These are phyloP conservation scores for Favolaschia claudopus DNA, from an alignment of 768 basidiomycete genomes.

Conservation along the genomic window DNA sequence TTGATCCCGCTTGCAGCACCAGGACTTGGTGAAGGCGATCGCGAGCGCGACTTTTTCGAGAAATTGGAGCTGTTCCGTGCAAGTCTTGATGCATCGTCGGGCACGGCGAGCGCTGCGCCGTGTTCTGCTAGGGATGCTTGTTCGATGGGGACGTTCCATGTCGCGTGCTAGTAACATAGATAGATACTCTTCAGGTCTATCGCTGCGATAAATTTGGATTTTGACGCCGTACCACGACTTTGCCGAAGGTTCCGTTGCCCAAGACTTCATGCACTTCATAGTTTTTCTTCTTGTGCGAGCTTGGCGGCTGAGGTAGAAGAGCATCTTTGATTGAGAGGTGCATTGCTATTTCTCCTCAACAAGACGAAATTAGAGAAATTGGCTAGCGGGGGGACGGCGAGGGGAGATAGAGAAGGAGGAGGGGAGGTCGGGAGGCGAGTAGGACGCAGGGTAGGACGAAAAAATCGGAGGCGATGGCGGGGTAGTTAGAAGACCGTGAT, in stretches of 20 bases:
- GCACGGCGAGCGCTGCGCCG: constrained; percentile 57
- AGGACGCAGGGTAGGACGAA: too few relatives aligned
- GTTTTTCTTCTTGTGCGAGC: constrained; percentile 85
- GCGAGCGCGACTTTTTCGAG: constrained; percentile 12
- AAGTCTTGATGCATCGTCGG: constrained; percentile 17
- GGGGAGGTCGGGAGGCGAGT: too few relatives aligned
- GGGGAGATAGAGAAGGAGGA: neutral
- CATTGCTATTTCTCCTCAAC: constrained; percentile 54
- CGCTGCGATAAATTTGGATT: neutral
- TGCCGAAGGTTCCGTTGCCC: constrained; percentile 89
- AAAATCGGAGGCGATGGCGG: too few relatives aligned
- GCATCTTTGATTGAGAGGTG: constrained; percentile 58
- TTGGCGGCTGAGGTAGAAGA: constrained; percentile 83
- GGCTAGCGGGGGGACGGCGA: neutral
- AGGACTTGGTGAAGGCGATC: constrained; percentile 32
- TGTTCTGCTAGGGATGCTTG: constrained; percentile 62
- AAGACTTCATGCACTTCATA: constrained; percentile 78
- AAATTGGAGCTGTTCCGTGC: constrained; percentile 25
- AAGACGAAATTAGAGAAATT: too few relatives aligned
- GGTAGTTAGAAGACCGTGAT: too few relatives aligned
- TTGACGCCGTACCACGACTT: constrained; percentile 70
- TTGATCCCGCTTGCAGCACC: constrained; percentile 41
- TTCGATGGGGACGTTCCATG: constrained; percentile 78
- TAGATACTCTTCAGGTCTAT: neutral
- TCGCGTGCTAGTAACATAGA: constrained; percentile 61